These are phyloP conservation scores for Parasitella parasitica DNA, from an alignment of 371 early-diverging fungal species.

Conservation along the genomic window DNA sequence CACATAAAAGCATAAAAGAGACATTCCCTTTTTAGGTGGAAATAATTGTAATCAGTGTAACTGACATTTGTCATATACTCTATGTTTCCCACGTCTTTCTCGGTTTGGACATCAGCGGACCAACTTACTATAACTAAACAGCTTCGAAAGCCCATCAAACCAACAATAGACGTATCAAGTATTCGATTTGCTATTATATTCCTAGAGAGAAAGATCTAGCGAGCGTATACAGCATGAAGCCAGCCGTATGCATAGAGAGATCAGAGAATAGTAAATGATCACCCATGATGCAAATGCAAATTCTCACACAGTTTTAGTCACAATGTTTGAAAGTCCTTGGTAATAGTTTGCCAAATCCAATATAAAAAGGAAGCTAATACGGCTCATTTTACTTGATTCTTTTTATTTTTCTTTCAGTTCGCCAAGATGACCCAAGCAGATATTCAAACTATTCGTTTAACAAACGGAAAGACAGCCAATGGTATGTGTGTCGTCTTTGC, in stretches of 20 bases:
- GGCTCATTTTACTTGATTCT: background rate
- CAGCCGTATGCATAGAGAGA: too few species aligned
- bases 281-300: background rate
- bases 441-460: conserved; percentile 16
- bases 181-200: too few species aligned
- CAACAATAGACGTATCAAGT: background rate
- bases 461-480: conserved; percentile 13
- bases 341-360: background rate
- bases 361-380: background rate
- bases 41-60: conserved; percentile 6
- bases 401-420: background rate
- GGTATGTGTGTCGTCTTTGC: too few species aligned
- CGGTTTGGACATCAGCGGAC: background rate
- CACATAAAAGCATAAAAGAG: background rate
- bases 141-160: background rate
- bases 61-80: conserved; percentile 7
- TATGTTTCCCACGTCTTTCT: conserved; percentile 2
- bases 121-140: background rate
- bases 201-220: too few species aligned
- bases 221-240: too few species aligned
- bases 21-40: background rate
- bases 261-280: too few species aligned
- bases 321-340: background rate
- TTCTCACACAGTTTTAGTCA: too few species aligned
- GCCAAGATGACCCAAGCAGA: conserved; percentile 14